These are phyloP conservation scores for Saprolegnia diclina DNA, from an alignment of 352 stramenopile species.

Conservation along the genomic window DNA sequence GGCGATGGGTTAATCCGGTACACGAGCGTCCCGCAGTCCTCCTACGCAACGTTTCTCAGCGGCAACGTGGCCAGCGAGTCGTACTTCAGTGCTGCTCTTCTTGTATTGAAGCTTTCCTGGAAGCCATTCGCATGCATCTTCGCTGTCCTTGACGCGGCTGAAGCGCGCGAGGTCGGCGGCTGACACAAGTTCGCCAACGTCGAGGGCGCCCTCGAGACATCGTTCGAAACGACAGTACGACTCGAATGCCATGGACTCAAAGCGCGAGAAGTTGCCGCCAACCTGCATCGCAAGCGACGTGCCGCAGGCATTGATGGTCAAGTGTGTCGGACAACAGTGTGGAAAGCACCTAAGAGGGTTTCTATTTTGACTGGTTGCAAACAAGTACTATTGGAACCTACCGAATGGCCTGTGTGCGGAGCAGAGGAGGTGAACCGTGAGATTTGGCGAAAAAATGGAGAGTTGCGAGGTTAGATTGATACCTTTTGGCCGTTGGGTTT, in stretches of 20 bases:
- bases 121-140: background rate
- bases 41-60: background rate
- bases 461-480: background rate
- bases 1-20: conserved; percentile 11
- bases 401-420: background rate
- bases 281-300: conserved; percentile 18
- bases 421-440: background rate
- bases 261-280: conserved; percentile 6
- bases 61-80: background rate
- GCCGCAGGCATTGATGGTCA: background rate
- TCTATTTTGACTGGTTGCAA: background rate
- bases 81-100: background rate
- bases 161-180: background rate
- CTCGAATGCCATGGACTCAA: conserved; percentile 7
- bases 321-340: background rate
- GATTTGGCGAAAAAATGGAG: no score
- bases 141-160: background rate
- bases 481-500: conserved; percentile 24
- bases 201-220: background rate
- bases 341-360: conserved; percentile 17
- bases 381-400: background rate
- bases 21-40: background rate
- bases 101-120: conserved; percentile 9
- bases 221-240: conserved; percentile 13
- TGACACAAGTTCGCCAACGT: background rate